phyloP scores from a whole-genome alignment of 139 green algal species.

The Trebouxia sp. region DNA sequence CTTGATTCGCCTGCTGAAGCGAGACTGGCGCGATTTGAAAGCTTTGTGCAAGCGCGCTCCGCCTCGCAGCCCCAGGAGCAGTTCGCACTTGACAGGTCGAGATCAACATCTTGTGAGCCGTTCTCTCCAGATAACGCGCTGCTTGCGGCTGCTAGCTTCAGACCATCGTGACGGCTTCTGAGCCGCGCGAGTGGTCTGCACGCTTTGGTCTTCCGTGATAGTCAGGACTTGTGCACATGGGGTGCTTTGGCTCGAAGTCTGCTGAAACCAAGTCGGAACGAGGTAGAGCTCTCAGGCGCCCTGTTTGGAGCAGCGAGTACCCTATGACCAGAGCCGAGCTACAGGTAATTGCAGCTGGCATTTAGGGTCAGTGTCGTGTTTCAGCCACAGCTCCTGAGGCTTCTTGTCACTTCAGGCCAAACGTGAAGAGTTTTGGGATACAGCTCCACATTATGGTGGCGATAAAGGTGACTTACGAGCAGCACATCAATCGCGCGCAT shows the following conservation, averaged over 20 bases:
- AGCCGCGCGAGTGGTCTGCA: neutral
- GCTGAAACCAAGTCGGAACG: conserved; percentile 4
- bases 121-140: too few species aligned
- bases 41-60: too few species aligned
- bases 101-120: too few species aligned
- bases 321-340: conserved; percentile 51
- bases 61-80: too few species aligned
- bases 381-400: neutral
- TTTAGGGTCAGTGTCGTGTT: too few species aligned
- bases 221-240: neutral
- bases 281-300: conserved; percentile 31
- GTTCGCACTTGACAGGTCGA: too few species aligned
- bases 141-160: neutral
- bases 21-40: too few species aligned
- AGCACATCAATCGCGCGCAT: neutral
- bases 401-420: conserved; percentile 55
- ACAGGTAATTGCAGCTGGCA: conserved; percentile 45
- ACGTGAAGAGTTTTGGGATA: conserved; percentile 90
- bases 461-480: conserved; percentile 53
- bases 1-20: too few species aligned
- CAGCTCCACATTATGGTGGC: conserved; percentile 86
- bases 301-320: conserved; percentile 52
- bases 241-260: conserved; percentile 21
- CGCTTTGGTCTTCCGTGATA: too few species aligned
- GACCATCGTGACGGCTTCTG: neutral